Evolutionary conservation across 2,329 filamentous ascomycete species (phyloP).

Genomic region (Exserohilum rostratum): DNA sequence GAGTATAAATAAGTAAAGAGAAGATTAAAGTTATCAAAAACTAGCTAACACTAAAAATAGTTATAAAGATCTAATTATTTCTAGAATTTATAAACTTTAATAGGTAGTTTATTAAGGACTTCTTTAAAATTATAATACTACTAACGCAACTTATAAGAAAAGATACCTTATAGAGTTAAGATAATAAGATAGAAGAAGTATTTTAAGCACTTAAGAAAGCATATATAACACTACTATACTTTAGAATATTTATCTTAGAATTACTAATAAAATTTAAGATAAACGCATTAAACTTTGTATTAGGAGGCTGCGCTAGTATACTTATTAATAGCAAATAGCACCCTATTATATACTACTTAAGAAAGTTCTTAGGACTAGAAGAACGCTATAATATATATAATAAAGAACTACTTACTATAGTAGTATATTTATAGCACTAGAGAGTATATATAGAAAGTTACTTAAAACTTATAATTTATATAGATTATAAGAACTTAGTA

Average conservation of each 20-base stretch:
- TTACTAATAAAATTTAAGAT: neutral
- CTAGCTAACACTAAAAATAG: slow-evolving; percentile 23
- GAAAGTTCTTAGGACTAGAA: neutral
- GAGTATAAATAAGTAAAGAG: slow-evolving; percentile 1
- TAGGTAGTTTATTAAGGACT: neutral
- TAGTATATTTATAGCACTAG: neutral
- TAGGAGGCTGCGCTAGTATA: neutral
- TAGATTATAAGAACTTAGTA: too few relatives aligned
- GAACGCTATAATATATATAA: neutral
- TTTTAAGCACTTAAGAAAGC: too few relatives aligned
- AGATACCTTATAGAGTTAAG: neutral
- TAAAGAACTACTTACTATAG: neutral
- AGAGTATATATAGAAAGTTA: neutral
- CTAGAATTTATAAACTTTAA: neutral
- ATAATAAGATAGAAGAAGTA: neutral
- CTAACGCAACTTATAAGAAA: too few relatives aligned
- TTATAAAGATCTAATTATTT: slow-evolving; percentile 21
- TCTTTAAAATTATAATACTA: neutral
- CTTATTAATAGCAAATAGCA: too few relatives aligned
- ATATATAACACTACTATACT: neutral
- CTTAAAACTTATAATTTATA: too few relatives aligned
- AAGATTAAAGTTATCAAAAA: neutral
- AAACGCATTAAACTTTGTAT: neutral
- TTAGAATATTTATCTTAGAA: neutral
- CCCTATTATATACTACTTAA: neutral